These are phyloP conservation scores for Canavalia ensiformis DNA, from an alignment of 306 rosid species.

Conservation along the genomic window DNA sequence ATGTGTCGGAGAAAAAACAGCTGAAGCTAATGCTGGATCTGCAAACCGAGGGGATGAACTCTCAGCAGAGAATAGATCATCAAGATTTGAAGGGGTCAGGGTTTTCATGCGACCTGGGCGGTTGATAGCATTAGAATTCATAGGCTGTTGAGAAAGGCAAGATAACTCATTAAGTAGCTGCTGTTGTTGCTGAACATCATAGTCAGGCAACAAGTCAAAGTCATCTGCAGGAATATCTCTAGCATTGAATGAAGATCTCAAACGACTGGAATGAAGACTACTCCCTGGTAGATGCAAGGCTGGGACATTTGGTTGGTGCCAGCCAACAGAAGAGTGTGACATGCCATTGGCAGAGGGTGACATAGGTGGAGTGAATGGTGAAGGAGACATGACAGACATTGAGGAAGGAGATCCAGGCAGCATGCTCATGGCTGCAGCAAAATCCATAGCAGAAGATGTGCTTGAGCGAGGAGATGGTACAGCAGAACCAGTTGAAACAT, in stretches of 20 bases:
- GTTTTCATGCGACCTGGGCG: constrained; percentile 57
- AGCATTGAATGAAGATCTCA: constrained; percentile 74
- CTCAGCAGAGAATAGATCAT: constrained; percentile 77
- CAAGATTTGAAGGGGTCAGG: constrained; percentile 74
- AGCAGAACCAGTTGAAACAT: constrained; percentile 81
- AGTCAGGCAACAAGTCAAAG: constrained; percentile 65
- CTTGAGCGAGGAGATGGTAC: constrained; percentile 76
- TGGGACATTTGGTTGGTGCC: constrained; percentile 80
- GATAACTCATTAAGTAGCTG: constrained; percentile 56
- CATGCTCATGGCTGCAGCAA: constrained; percentile 73
- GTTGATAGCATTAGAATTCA: constrained; percentile 57
- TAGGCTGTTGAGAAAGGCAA: constrained; percentile 58
- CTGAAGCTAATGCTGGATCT: constrained; percentile 66
- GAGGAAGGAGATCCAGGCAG: constrained; percentile 81
- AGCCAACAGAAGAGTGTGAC: constrained; percentile 61
- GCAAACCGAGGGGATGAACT: constrained; percentile 73
- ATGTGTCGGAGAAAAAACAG: constrained; percentile 76
- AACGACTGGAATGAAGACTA: constrained; percentile 74
- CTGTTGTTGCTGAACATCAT: constrained; percentile 71
- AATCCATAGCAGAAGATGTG: constrained; percentile 66
- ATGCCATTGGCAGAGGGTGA: constrained; percentile 78
- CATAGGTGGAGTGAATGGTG: constrained; percentile 77
- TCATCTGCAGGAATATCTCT: constrained; percentile 69
- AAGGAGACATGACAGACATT: constrained; percentile 73
- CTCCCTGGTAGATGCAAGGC: constrained; percentile 76